These are phyloP conservation scores for Plectranthus barbatus DNA, from an alignment of 257 asterid genomes.

Conservation along the genomic window DNA sequence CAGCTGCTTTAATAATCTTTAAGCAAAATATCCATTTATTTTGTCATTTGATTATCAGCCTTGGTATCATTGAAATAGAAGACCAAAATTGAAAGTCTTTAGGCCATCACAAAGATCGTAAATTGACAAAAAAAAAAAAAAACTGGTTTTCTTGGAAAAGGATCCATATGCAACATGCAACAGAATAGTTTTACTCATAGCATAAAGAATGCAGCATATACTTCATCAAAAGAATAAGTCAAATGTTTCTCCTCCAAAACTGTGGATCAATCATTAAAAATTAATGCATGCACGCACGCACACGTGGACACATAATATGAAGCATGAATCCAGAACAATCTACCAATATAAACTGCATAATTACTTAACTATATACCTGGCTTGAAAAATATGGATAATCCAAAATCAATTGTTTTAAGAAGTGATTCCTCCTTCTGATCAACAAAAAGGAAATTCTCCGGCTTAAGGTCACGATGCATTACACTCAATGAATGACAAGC, in stretches of 20 bases:
- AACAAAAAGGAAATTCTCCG: conserved; percentile 86
- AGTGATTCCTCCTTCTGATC: conserved; percentile 85
- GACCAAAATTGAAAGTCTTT: neutral
- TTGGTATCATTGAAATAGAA: neutral
- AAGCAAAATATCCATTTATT: neutral
- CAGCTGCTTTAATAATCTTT: neutral
- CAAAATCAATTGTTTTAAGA: conserved; percentile 89
- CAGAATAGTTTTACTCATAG: no score
- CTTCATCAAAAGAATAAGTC: neutral
- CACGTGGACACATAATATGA: neutral
- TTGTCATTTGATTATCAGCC: neutral
- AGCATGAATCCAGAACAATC: neutral
- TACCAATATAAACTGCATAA: neutral
- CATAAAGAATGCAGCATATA: neutral
- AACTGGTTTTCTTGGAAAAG: neutral
- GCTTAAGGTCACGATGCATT: conserved; percentile 98
- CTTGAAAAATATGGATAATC: conserved; percentile 84
- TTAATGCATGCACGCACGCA: neutral
- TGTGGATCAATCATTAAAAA: neutral
- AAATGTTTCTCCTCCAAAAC: neutral
- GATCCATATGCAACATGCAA: neutral
- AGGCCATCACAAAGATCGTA: neutral
- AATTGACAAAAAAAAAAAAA: neutral
- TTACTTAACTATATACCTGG: conserved; percentile 45
- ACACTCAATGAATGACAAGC: conserved; percentile 93